Conservation (phyloP, 2,329 filamentous ascomycete genomes). For the Nannizziopsis arthrosporioides region DNA sequence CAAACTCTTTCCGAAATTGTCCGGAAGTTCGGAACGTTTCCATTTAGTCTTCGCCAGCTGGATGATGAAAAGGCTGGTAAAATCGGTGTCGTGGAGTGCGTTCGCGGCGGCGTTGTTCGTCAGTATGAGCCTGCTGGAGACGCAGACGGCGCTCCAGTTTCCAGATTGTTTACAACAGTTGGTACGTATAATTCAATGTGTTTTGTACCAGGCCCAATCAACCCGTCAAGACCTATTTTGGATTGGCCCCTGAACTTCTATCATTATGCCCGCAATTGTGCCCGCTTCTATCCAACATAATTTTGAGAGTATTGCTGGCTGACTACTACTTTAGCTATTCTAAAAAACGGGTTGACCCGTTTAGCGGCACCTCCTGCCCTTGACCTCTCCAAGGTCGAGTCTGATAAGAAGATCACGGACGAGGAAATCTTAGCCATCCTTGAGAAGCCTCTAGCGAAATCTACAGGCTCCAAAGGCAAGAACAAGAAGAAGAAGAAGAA, state of each 20-base stretch:
- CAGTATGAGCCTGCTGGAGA: constrained; percentile 95
- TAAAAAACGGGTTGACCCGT: constrained; percentile 90
- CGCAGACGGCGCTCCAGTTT: constrained; percentile 76
- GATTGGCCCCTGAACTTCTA: no score
- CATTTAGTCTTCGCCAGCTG: constrained; percentile 92
- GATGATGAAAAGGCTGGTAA: constrained; percentile 92
- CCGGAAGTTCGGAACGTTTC: constrained; percentile 95
- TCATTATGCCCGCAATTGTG: no score
- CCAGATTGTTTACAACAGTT: constrained; percentile 77
- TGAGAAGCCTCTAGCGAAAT: constrained; percentile 64
- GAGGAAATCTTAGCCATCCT: constrained; percentile 92
- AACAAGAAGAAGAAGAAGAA: constrained; percentile 90
- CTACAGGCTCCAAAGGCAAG: constrained; percentile 59
- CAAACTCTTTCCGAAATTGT: constrained; percentile 88
- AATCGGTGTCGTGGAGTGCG: constrained; percentile 93
- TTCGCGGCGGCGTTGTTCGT: constrained; percentile 80
- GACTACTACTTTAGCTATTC: constrained; percentile 58
- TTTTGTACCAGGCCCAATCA: constrained; percentile 3
- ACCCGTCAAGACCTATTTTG: no score
- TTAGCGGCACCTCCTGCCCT: constrained; percentile 63
- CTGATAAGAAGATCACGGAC: constrained; percentile 95
- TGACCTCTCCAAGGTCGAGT: constrained; percentile 73
- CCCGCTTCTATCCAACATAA: not conserved
- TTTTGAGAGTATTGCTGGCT: constrained; percentile 15
- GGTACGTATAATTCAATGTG: constrained; percentile 49